A percentile compares a stretch with the other conserved stretches of the same genome.
These are phyloP conservation scores for Elaeagnus macrophylla DNA, from an alignment of 306 rosid genomes.

Conservation along the genomic window DNA sequence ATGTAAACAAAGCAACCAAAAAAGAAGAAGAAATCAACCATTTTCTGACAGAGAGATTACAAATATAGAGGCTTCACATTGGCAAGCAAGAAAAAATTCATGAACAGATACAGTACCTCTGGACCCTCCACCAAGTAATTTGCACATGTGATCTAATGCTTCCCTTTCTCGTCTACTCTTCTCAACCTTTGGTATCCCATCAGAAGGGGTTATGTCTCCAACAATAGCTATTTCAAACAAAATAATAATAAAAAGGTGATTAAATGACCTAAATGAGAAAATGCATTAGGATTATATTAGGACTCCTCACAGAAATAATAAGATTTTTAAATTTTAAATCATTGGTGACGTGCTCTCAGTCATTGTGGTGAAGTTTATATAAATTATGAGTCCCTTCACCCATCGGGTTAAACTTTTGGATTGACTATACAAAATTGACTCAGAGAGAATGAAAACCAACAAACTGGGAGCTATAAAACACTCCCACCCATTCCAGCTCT, in stretches of 20 bases:
- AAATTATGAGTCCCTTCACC: too few relatives aligned
- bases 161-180: slow-evolving; percentile 60
- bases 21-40: slow-evolving; percentile 17
- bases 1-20: slow-evolving; percentile 15
- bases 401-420: too few relatives aligned
- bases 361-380: too few relatives aligned
- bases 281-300: too few relatives aligned
- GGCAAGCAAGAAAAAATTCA: neutral
- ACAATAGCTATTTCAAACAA: slow-evolving; percentile 59
- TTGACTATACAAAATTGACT: too few relatives aligned
- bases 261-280: too few relatives aligned
- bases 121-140: slow-evolving; percentile 83
- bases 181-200: slow-evolving; percentile 74
- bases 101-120: slow-evolving; percentile 39
- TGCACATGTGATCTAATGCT: slow-evolving; percentile 84
- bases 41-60: neutral
- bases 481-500: too few relatives aligned
- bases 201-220: slow-evolving; percentile 80
- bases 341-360: too few relatives aligned
- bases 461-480: too few relatives aligned
- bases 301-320: too few relatives aligned
- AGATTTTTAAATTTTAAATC: too few relatives aligned
- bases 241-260: slow-evolving; percentile 1
- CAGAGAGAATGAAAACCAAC: too few relatives aligned
- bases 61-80: neutral